These are phyloP conservation scores for Musa balbisiana DNA, from an alignment of 202 grass and related monocot species.

Conservation along the genomic window DNA sequence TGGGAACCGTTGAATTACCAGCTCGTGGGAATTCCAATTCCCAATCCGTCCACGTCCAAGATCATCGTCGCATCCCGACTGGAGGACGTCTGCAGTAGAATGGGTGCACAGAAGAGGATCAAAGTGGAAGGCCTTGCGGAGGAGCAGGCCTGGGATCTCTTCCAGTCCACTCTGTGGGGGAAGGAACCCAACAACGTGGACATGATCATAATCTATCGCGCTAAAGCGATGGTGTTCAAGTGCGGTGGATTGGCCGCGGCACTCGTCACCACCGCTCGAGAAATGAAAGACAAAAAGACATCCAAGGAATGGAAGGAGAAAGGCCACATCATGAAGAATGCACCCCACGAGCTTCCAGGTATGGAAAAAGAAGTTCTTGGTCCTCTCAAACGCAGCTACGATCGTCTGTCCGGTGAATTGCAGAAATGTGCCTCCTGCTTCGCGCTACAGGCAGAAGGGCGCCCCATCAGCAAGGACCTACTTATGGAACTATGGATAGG, in stretches of 20 bases:
- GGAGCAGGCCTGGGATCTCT: conserved; percentile 57
- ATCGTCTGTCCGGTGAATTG: conserved; percentile 53
- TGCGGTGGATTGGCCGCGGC: conserved; percentile 63
- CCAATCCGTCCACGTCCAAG: conserved; percentile 46
- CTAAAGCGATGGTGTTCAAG: conserved; percentile 27
- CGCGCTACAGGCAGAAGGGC: conserved; percentile 3
- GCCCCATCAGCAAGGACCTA: conserved; percentile 55
- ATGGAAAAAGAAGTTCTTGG: conserved; percentile 57
- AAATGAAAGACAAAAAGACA: conserved; percentile 64
- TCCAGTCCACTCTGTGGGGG: conserved; percentile 38
- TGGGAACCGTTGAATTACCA: conserved; percentile 74
- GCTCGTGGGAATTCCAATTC: conserved; percentile 59
- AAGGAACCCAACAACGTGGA: conserved; percentile 26
- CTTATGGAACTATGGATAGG: conserved; percentile 51
- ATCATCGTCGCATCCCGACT: conserved; percentile 66
- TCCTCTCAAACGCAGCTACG: conserved; percentile 69
- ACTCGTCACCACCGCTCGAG: conserved; percentile 71
- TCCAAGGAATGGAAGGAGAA: conserved; percentile 64
- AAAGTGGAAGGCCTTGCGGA: conserved; percentile 52
- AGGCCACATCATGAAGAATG: conserved; percentile 52
- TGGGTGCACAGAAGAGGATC: conserved; percentile 66
- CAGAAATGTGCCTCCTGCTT: conserved; percentile 53
- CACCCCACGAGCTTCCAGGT: conserved; percentile 70
- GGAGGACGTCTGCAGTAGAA: conserved; percentile 63
- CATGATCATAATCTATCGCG: conserved; percentile 33